A percentile compares a stretch with the other conserved stretches of the same genome.
Conservation (phyloP, 495 filamentous ascomycete species). For the Pyrenula aspistea region DNA sequence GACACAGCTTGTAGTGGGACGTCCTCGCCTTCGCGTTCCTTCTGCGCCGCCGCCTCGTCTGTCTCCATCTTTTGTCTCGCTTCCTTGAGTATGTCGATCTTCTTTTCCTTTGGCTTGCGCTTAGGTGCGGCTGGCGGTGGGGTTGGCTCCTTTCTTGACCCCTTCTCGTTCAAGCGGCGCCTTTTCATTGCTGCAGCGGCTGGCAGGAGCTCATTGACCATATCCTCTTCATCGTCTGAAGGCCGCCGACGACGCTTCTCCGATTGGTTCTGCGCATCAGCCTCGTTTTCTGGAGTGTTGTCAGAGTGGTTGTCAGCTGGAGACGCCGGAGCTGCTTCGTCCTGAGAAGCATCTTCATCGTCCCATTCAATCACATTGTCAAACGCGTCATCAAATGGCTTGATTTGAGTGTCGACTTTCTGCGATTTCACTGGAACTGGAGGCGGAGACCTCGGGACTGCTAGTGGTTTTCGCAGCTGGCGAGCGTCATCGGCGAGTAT, state of each 20-base stretch:
- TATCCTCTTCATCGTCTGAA: slow-evolving; percentile 32
- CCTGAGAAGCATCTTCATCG: not conserved
- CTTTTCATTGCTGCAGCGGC: slow-evolving; percentile 63
- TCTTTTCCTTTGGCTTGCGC: slow-evolving; percentile 14
- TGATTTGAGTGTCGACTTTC: slow-evolving; percentile 51
- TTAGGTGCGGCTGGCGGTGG: slow-evolving; percentile 7
- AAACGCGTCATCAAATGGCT: slow-evolving; percentile 55
- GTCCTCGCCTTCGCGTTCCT: slow-evolving; percentile 36
- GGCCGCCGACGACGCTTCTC: slow-evolving; percentile 1
- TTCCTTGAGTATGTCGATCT: slow-evolving; percentile 55
- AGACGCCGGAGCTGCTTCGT: not conserved
- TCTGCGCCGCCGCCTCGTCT: slow-evolving; percentile 47
- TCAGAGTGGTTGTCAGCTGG: not conserved
- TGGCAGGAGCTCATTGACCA: slow-evolving; percentile 55
- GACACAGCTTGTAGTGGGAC: slow-evolving; percentile 48
- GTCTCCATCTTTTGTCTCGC: slow-evolving; percentile 56
- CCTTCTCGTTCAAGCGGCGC: slow-evolving; percentile 17
- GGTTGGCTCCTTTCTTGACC: slow-evolving; percentile 1
- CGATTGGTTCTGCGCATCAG: not conserved
- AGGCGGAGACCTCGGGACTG: slow-evolving; percentile 4
- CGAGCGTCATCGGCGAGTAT: slow-evolving; percentile 70
- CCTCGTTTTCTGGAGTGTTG: not conserved
- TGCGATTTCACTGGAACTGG: slow-evolving; percentile 5
- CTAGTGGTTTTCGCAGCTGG: slow-evolving; percentile 50
- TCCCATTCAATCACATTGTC: slow-evolving; percentile 8